Percentiles rank a stretch among this genome's conserved stretches.
Conservation (phyloP, 1,139 yeast species). For the Groenewaldozyma auringiensis region DNA sequence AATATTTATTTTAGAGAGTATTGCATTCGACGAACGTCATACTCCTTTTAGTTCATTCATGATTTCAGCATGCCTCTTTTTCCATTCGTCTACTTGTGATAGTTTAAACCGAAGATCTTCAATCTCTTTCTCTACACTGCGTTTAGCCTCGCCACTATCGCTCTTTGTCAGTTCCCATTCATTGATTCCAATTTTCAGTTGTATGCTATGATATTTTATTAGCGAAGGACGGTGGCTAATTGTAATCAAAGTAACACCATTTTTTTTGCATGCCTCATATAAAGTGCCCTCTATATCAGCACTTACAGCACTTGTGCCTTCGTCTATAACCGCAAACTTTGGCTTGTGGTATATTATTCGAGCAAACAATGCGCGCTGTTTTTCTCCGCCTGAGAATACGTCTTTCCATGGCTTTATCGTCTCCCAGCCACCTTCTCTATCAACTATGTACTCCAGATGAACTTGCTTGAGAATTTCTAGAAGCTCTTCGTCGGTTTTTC, state of each 20-base stretch:
- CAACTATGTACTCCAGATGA: conserved; percentile 67
- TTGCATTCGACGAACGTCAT: background rate
- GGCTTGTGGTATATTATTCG: conserved; percentile 77
- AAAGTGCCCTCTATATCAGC: conserved; percentile 86
- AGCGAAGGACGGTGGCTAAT: conserved; percentile 80
- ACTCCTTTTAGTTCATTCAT: conserved; percentile 17
- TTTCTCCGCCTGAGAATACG: conserved; percentile 90
- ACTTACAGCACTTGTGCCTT: conserved; percentile 88
- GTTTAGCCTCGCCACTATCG: conserved; percentile 25
- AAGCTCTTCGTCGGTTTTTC: conserved; percentile 61
- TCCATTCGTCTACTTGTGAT: conserved; percentile 27
- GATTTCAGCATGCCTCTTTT: conserved; percentile 29
- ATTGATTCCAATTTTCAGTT: conserved; percentile 52
- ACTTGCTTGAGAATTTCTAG: conserved; percentile 66
- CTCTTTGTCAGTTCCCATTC: conserved; percentile 39
- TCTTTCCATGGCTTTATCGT: conserved; percentile 78
- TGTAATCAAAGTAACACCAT: conserved; percentile 72
- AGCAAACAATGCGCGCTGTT: conserved; percentile 87
- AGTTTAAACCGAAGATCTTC: conserved; percentile 26
- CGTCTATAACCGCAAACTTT: conserved; percentile 77
- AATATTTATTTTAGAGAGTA: background rate
- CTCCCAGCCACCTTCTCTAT: conserved; percentile 55
- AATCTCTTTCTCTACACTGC: conserved; percentile 32
- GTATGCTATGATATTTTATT: conserved; percentile 72
- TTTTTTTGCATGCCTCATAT: conserved; percentile 65